A percentile compares a stretch with the other conserved stretches of the same genome.
Evolutionary conservation across 192 early-diverging fungal genomes (phyloP).

Genomic region (Backusella liffmaniae): DNA sequence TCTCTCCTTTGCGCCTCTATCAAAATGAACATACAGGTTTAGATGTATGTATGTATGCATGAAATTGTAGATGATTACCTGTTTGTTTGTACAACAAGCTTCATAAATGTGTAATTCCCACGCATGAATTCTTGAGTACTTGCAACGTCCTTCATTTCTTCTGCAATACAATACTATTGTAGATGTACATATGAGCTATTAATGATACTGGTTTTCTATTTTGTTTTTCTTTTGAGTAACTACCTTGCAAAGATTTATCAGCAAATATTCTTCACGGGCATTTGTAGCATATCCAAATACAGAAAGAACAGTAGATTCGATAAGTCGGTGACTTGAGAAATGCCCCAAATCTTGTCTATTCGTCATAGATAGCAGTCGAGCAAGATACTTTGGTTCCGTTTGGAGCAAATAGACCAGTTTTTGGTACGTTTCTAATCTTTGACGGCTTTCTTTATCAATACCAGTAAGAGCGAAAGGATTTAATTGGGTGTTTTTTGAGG

Average conservation of each 20-base stretch:
- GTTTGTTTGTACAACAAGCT: constrained; percentile 93
- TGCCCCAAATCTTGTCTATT: constrained; percentile 76
- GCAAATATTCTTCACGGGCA: constrained; percentile 92
- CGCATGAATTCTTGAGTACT: constrained; percentile 91
- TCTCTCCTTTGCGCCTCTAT: constrained; percentile 89
- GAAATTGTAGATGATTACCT: constrained; percentile 43
- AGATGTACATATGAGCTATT: neutral
- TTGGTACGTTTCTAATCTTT: constrained; percentile 80
- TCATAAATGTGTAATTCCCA: constrained; percentile 98
- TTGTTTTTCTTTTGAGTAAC: neutral
- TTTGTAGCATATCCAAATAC: constrained; percentile 98
- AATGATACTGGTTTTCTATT: neutral
- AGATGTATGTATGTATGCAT: neutral
- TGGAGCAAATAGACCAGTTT: constrained; percentile 96
- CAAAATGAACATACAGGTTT: neutral
- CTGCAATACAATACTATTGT: constrained; percentile 65
- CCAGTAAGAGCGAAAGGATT: constrained; percentile 69
- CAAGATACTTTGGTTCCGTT: constrained; percentile 92
- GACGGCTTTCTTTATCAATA: constrained; percentile 81
- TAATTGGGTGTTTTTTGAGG: neutral
- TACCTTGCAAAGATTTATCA: constrained; percentile 92
- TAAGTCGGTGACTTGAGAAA: constrained; percentile 67
- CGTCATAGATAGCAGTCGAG: constrained; percentile 86
- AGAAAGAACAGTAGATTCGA: constrained; percentile 88
- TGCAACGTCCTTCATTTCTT: constrained; percentile 90